Evolutionary conservation across 2,329 filamentous ascomycete species (phyloP).

Genomic region (Neurospora sp.): DNA sequence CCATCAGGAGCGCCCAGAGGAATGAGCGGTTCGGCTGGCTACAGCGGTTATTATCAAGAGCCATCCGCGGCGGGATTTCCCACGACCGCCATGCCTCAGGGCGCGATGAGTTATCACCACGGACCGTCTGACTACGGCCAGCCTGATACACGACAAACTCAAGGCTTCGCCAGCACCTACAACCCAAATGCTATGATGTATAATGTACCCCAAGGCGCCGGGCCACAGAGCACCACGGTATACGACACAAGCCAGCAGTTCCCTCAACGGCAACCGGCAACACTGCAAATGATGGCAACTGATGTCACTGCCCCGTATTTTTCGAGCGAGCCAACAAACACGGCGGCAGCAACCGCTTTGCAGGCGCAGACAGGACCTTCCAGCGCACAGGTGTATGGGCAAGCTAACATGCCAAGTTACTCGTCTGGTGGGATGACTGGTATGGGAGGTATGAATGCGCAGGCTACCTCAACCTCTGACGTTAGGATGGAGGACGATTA

Average conservation of each 20-base stretch:
- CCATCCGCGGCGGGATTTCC: constrained; percentile 37
- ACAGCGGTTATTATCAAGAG: constrained; percentile 50
- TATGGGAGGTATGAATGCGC: constrained; percentile 35
- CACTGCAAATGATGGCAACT: constrained; percentile 61
- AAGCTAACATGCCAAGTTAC: constrained; percentile 45
- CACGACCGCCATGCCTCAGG: constrained; percentile 44
- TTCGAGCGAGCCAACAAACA: constrained; percentile 52
- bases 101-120: constrained; percentile 46
- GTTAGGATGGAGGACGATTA: constrained; percentile 49
- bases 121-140: constrained; percentile 49
- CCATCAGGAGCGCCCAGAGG: constrained; percentile 32
- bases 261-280: constrained; percentile 63
- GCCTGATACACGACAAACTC: constrained; percentile 43
- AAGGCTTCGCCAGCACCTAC: constrained; percentile 44
- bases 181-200: constrained; percentile 66
- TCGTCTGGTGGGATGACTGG: constrained; percentile 32
- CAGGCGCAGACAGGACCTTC: constrained; percentile 39
- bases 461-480: constrained; percentile 30
- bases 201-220: constrained; percentile 54
- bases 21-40: constrained; percentile 47
- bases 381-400: constrained; percentile 54
- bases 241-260: constrained; percentile 73
- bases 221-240: constrained; percentile 45
- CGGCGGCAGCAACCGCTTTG: constrained; percentile 45
- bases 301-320: constrained; percentile 69